Conservation (phyloP, 192 early-diverging fungal species). For the Coemansia sp. region DNA sequence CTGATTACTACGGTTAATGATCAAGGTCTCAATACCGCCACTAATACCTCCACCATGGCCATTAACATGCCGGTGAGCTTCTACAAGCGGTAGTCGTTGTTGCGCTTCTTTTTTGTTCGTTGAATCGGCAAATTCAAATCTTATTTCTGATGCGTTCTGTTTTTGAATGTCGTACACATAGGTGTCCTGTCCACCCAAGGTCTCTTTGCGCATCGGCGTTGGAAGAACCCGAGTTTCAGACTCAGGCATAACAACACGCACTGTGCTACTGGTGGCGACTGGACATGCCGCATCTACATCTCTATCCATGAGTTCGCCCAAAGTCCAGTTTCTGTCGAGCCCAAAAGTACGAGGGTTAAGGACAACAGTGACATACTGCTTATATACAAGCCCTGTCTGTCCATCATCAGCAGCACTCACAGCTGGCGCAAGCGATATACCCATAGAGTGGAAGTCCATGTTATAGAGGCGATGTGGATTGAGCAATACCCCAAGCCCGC, state of each 20-base stretch:
- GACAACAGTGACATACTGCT: constrained; percentile 79
- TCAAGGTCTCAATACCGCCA: constrained; percentile 74
- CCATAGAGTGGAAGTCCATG: constrained; percentile 89
- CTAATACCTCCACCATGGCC: constrained; percentile 86
- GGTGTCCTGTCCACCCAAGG: constrained; percentile 7
- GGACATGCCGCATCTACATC: constrained; percentile 54
- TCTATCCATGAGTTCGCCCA: constrained; percentile 57
- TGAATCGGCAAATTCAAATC: constrained; percentile 1
- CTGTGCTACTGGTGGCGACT: constrained; percentile 45
- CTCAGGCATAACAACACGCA: constrained; percentile 32
- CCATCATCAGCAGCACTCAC: constrained; percentile 37
- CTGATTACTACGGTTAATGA: constrained; percentile 66
- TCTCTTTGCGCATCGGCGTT: constrained; percentile 7
- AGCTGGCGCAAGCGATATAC: constrained; percentile 63
- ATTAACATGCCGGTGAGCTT: constrained; percentile 47
- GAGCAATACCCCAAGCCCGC: constrained; percentile 83
- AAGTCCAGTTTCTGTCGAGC: constrained; percentile 38
- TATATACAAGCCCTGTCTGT: constrained; percentile 53
- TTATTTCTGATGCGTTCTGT: constrained; percentile 16
- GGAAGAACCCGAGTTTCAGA: constrained; percentile 17
- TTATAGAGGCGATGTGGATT: constrained; percentile 93
- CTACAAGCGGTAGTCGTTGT: constrained; percentile 14
- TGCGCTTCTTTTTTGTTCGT: constrained; percentile 2
- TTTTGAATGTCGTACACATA: constrained; percentile 32
- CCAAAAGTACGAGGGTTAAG: constrained; percentile 62